phyloP scores from a whole-genome alignment of 2,329 filamentous ascomycete genomes.

The Paradendryphiella salina region DNA sequence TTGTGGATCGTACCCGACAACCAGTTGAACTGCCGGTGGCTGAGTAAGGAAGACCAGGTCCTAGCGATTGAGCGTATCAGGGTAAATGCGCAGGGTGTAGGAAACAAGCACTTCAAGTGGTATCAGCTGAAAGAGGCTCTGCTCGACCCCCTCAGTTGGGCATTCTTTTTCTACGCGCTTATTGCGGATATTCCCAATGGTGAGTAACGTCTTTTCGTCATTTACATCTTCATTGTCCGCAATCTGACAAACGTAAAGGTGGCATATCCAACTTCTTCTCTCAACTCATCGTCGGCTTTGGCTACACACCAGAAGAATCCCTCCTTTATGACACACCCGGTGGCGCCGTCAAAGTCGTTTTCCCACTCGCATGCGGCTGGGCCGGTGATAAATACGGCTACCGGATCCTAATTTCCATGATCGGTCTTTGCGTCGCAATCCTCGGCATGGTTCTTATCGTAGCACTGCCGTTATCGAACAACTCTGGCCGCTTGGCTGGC shows the following conservation, averaged over 20 bases:
- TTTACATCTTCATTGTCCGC: neutral
- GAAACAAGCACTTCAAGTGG: constrained; percentile 69
- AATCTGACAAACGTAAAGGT: constrained; percentile 28
- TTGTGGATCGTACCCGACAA: constrained; percentile 59
- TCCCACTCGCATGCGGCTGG: constrained; percentile 59
- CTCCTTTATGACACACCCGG: constrained; percentile 67
- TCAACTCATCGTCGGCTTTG: constrained; percentile 65
- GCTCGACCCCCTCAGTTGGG: constrained; percentile 62
- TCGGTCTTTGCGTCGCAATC: constrained; percentile 58
- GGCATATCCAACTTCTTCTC: constrained; percentile 65
- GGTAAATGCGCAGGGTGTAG: constrained; percentile 74
- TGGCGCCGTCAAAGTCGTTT: constrained; percentile 66
- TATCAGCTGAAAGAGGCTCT: constrained; percentile 66
- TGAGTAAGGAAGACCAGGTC: constrained; percentile 67
- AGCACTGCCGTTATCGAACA: constrained; percentile 61
- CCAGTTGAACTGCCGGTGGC: constrained; percentile 63
- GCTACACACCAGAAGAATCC: constrained; percentile 65
- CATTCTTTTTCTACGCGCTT: constrained; percentile 61
- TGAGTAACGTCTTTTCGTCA: constrained; percentile 6
- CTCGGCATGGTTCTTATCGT: constrained; percentile 67
- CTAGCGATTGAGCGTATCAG: constrained; percentile 72
- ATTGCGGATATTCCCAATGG: constrained; percentile 63
- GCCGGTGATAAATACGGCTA: constrained; percentile 61
- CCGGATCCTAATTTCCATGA: constrained; percentile 60
- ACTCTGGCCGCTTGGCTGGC: constrained; percentile 62